These are phyloP conservation scores for Spergularia marina DNA, from an alignment of 148 eudicot genomes.

Conservation along the genomic window DNA sequence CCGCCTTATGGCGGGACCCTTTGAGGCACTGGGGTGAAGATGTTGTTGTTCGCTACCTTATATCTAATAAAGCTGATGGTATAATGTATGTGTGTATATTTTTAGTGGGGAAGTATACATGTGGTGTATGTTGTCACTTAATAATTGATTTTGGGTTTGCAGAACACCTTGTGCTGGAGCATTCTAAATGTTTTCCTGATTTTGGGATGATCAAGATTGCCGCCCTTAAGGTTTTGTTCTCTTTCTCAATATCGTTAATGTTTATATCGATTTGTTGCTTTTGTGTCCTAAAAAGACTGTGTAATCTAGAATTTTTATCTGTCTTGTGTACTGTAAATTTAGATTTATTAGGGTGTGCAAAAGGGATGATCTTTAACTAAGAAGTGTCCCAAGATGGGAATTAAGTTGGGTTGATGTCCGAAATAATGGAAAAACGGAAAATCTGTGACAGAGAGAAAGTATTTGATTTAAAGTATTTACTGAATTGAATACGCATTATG, in stretches of 20 bases:
- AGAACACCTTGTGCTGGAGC: conserved; percentile 50
- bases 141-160: conserved; percentile 25
- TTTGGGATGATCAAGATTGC: conserved; percentile 45
- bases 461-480: neutral
- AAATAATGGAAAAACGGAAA: neutral
- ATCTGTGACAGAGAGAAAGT: neutral
- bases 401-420: neutral
- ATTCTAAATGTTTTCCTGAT: conserved; percentile 48
- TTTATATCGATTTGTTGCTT: neutral
- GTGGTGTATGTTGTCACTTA: neutral
- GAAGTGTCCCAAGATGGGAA: neutral
- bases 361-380: neutral
- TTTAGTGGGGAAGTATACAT: neutral
- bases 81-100: too few relatives aligned
- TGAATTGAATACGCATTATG: conserved; percentile 6
- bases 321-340: neutral
- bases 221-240: conserved; percentile 53
- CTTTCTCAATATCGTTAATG: neutral
- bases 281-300: neutral
- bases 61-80: too few relatives aligned
- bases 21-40: too few relatives aligned
- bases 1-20: too few relatives aligned
- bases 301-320: neutral
- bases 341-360: neutral
- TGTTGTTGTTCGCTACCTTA: too few relatives aligned